A percentile compares a stretch with the other conserved stretches of the same genome.
phyloP scores from a whole-genome alignment of 139 green algal genomes.

The Coelastrella sp. region DNA sequence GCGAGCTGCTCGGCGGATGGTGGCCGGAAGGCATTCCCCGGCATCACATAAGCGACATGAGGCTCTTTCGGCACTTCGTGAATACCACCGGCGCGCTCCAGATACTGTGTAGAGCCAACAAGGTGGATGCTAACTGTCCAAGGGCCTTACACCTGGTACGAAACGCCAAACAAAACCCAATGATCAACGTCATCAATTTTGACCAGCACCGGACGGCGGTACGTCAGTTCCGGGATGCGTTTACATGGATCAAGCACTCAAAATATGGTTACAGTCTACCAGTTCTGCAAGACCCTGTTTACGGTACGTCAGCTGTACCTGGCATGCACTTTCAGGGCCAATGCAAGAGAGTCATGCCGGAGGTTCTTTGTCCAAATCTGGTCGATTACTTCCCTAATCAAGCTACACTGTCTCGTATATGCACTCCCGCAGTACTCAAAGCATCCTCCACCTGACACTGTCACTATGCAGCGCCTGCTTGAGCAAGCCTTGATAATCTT shows the following conservation, averaged over 20 bases:
- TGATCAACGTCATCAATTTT: not conserved
- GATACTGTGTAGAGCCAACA: not conserved
- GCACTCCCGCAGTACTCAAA: no score
- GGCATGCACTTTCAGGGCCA: not conserved
- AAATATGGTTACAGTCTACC: not conserved
- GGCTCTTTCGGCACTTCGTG: not conserved
- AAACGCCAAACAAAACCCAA: not conserved
- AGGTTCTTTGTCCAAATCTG: not conserved
- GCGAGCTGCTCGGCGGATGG: not conserved
- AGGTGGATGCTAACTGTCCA: not conserved
- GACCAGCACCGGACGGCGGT: not conserved
- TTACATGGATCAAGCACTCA: not conserved
- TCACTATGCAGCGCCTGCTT: no score
- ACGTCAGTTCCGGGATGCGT: not conserved
- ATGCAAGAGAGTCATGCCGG: not conserved
- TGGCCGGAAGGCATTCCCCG: not conserved
- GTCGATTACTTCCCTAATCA: not conserved
- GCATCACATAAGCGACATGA: not conserved
- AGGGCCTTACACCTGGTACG: not conserved
- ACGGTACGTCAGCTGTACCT: not conserved
- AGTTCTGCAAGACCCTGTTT: not conserved
- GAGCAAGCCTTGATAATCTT: no score
- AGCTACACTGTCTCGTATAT: no score
- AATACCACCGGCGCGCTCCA: not conserved
- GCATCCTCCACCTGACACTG: no score